Base-by-base conservation (phyloP, 768 basidiomycete species). In the Podaxis rugospora region DNA sequence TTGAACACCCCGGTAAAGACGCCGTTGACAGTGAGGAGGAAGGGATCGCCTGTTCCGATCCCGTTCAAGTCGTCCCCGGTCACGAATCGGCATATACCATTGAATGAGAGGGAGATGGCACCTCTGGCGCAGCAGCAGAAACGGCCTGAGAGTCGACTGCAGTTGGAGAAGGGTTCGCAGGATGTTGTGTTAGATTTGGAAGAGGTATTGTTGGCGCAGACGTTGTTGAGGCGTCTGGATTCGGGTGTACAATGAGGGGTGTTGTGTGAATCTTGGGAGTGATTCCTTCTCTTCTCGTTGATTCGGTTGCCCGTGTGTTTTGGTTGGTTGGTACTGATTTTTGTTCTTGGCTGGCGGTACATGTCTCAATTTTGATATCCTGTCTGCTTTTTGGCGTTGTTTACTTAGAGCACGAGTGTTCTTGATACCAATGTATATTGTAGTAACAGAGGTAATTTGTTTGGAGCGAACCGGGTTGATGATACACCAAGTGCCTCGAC, bases 121-220 rank as follows among this genome's bases (percentile, higher is more conserved):
- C 32, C 32, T 32, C 32, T 7, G 32, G 7, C 32, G 7, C 32
- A 32, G 32, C 32, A 32, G 32, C 32, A 32, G 32, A 32, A 9
- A 6, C 32, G 32, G 1, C 32, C 32, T 32, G 32, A 21, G 16
- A 49, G n/a, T 53, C 13, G 53, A 21, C 37, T 6, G n/a, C 47
- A 50, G 49, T 14, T 16, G 23, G 40, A 44, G 14, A 44, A 36
- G 47, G n/a, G 50, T 32, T 32, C 32, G 58, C 68, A 69, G 51
- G 71, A 73, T 46, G 63, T 59, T 9, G 71, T 67, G 37, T 70
- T 74, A 49, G 69, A 67, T 27, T 51, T 72, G 54, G 74, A 75
- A 53, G 74, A 75, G 62, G 71, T 73, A 37, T 64, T 75, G 60
- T 67, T 75, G 44, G 69, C 74, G 40, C 74, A 75, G 64, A 65